Percentiles rank a stretch among this genome's conserved stretches.
phyloP scores from a whole-genome alignment of 2,329 filamentous ascomycete genomes.

The Cercospora brassicicola region DNA sequence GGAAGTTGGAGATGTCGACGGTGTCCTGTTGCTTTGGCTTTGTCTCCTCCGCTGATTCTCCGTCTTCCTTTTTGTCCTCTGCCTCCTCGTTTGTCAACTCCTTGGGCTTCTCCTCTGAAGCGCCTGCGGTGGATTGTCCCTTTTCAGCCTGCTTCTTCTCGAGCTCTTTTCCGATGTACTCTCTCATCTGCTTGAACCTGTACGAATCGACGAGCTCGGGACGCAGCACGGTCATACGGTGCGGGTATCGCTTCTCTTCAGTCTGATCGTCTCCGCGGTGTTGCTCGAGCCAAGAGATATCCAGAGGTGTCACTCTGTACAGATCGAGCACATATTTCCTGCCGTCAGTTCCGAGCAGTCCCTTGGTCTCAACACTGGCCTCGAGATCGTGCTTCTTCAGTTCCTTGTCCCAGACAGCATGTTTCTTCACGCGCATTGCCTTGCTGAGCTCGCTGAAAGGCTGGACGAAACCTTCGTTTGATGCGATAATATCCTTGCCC shows the following conservation, averaged over 20 bases:
- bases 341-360: constrained; percentile 92
- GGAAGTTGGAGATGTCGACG: constrained; percentile 84
- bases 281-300: constrained; percentile 87
- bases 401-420: constrained; percentile 97
- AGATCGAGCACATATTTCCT: constrained; percentile 96
- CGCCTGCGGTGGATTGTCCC: constrained; percentile 27
- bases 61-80: constrained; percentile 24
- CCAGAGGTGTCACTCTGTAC: constrained; percentile 89
- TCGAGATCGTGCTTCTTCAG: constrained; percentile 86
- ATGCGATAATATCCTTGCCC: constrained; percentile 90
- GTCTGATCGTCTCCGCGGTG: constrained; percentile 56
- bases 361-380: constrained; percentile 96
- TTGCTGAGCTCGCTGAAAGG: constrained; percentile 90
- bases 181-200: constrained; percentile 79
- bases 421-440: constrained; percentile 86
- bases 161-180: constrained; percentile 80
- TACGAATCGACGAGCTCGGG: constrained; percentile 87
- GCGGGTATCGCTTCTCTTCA: constrained; percentile 69
- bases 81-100: constrained; percentile 37
- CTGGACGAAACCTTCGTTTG: constrained; percentile 79
- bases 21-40: constrained; percentile 57
- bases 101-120: constrained; percentile 25
- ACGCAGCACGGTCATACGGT: constrained; percentile 92
- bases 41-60: constrained; percentile 32
- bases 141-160: constrained; percentile 56